These are phyloP conservation scores for Coemansia sp. DNA, from an alignment of 192 early-diverging fungal genomes.

Conservation along the genomic window DNA sequence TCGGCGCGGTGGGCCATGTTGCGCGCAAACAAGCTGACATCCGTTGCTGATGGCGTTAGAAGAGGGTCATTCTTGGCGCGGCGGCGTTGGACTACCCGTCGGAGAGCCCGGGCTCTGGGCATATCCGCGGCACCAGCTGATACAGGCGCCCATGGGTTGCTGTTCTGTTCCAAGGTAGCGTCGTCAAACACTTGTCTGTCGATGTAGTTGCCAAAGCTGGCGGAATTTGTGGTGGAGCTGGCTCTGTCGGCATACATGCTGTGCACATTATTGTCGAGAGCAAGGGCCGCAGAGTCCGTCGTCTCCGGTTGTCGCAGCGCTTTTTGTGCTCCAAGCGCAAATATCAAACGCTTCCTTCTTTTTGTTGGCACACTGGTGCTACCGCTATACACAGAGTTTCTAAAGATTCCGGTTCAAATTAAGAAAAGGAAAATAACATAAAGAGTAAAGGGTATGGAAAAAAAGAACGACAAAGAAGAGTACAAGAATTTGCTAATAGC, in stretches of 20 bases:
- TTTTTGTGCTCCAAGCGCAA: neutral
- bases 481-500: neutral
- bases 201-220: neutral
- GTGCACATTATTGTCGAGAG: slow-evolving; percentile 9
- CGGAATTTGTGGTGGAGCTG: neutral
- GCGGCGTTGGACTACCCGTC: slow-evolving; percentile 15
- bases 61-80: slow-evolving; percentile 38
- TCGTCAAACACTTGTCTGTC: neutral
- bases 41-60: slow-evolving; percentile 29
- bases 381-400: neutral
- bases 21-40: slow-evolving; percentile 12
- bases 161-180: neutral
- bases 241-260: slow-evolving; percentile 11
- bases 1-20: slow-evolving; percentile 16
- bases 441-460: slow-evolving; percentile 8
- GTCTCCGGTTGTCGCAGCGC: neutral
- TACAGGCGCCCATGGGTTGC: slow-evolving; percentile 23
- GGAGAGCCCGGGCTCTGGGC: slow-evolving; percentile 9
- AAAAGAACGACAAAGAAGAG: neutral
- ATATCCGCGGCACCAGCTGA: neutral
- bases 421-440: neutral
- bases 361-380: neutral
- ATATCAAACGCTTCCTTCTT: neutral
- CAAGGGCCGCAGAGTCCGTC: neutral
- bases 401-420: neutral